A percentile compares a stretch with the other conserved stretches of the same genome.
Conservation (phyloP, 495 filamentous ascomycete species). For the Bombardia bombarda region DNA sequence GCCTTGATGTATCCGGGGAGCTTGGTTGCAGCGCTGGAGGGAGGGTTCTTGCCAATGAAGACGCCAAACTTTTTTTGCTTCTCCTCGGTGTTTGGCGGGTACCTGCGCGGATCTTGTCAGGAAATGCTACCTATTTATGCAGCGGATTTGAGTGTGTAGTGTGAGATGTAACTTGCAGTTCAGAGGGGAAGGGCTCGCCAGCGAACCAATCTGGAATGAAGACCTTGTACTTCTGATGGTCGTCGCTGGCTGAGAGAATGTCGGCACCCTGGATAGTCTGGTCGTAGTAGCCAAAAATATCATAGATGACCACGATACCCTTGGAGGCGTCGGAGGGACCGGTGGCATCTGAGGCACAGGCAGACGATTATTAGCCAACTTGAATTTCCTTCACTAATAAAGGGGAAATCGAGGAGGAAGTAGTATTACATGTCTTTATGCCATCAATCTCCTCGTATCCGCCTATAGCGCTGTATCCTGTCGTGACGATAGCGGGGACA, state of each 20-base stretch:
- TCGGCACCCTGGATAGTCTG: conserved; percentile 66
- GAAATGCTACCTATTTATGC: too few species aligned
- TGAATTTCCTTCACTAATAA: neutral
- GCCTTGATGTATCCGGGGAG: conserved; percentile 56
- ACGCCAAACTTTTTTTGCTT: conserved; percentile 65
- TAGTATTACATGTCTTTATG: conserved; percentile 54
- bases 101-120: too few species aligned
- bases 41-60: conserved; percentile 67
- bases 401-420: neutral
- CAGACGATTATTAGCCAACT: neutral
- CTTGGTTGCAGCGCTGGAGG: conserved; percentile 52
- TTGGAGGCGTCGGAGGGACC: conserved; percentile 50
- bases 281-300: conserved; percentile 67
- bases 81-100: conserved; percentile 73
- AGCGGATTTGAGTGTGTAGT: neutral
- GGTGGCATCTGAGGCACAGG: conserved; percentile 44
- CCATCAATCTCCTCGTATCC: conserved; percentile 54
- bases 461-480: conserved; percentile 60
- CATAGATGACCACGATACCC: conserved; percentile 56
- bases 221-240: conserved; percentile 51
- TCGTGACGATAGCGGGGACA: conserved; percentile 56
- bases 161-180: conserved; percentile 31
- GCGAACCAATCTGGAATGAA: conserved; percentile 66
- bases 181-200: conserved; percentile 46
- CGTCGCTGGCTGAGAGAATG: conserved; percentile 52